A percentile compares a stretch with the other conserved stretches of the same genome.
Conservation (phyloP, 106 monocot genomes). For the Iris macrosiphon region DNA sequence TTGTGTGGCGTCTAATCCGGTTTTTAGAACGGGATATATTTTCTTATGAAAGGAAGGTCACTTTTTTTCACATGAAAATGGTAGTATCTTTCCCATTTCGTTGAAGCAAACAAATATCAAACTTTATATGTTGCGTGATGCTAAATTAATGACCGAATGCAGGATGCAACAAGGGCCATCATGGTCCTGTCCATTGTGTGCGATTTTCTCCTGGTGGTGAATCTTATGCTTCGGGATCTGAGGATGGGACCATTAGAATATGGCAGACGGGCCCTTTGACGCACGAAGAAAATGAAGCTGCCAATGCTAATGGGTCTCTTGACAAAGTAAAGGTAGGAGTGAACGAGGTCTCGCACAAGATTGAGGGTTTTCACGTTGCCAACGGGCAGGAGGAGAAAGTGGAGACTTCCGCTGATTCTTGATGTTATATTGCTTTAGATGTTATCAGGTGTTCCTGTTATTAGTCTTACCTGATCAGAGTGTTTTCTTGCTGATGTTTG, state of each 20-base stretch:
- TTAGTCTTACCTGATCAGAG: too few species aligned
- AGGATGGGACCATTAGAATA: slow-evolving; percentile 96
- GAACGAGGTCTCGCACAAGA: slow-evolving; percentile 47
- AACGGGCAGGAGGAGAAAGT: slow-evolving; percentile 41
- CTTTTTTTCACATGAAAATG: too few species aligned
- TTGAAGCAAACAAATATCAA: too few species aligned
- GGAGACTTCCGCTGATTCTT: neutral
- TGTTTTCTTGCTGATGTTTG: too few species aligned
- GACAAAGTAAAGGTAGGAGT: slow-evolving; percentile 38
- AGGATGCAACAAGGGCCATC: slow-evolving; percentile 99
- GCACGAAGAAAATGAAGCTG: slow-evolving; percentile 35
- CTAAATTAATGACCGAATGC: slow-evolving; percentile 17
- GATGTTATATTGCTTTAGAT: too few species aligned
- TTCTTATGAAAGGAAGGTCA: too few species aligned
- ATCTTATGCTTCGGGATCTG: slow-evolving; percentile 93
- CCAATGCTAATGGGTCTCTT: slow-evolving; percentile 19
- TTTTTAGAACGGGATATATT: too few species aligned
- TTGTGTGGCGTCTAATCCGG: too few species aligned
- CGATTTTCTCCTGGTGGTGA: slow-evolving; percentile 90
- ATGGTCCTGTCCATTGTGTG: slow-evolving; percentile 93
- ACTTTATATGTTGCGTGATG: too few species aligned
- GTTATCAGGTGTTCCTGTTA: too few species aligned
- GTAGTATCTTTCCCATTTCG: too few species aligned
- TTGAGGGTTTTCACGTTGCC: slow-evolving; percentile 51
- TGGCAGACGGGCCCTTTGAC: slow-evolving; percentile 58